A percentile compares a stretch with the other conserved stretches of the same genome.
These are phyloP conservation scores for Ganoderma lingzhi DNA, from an alignment of 1,284 basidiomycete species.

Conservation along the genomic window DNA sequence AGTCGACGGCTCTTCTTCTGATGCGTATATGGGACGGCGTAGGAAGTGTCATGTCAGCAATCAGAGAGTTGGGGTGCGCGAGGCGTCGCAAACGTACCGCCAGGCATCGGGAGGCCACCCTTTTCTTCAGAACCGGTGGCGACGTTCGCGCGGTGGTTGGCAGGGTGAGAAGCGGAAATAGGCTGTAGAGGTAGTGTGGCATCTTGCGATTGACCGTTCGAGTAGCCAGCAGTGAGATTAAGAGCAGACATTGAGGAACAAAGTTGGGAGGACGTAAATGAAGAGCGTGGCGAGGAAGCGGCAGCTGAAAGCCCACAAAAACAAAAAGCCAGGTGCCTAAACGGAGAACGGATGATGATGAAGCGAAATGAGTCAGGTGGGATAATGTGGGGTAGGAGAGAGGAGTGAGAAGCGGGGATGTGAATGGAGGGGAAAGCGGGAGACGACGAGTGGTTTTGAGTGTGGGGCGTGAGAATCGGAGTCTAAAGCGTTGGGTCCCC, in stretches of 20 bases:
- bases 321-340: not conserved
- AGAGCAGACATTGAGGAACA: not conserved
- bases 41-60: not conserved
- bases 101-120: not conserved
- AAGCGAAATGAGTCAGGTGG: not conserved
- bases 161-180: not conserved
- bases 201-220: not conserved
- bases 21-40: not conserved
- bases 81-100: not conserved
- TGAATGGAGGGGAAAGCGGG: not conserved
- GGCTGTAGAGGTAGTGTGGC: not conserved
- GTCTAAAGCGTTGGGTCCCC: not conserved
- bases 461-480: conserved; percentile 1
- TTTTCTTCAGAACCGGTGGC: not conserved
- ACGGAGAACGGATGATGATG: not conserved
- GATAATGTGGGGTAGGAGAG: not conserved
- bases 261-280: not conserved
- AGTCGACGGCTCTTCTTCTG: not conserved
- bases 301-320: not conserved
- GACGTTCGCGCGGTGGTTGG: not conserved
- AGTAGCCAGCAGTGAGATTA: not conserved
- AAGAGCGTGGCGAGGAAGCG: not conserved
- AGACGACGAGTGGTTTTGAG: not conserved
- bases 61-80: not conserved
- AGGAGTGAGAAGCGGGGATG: not conserved